A percentile compares a stretch with the other conserved stretches of the same genome.
Evolutionary conservation across 1,284 basidiomycete genomes (phyloP).

Genomic region (Cryptococcus maquisensis): DNA sequence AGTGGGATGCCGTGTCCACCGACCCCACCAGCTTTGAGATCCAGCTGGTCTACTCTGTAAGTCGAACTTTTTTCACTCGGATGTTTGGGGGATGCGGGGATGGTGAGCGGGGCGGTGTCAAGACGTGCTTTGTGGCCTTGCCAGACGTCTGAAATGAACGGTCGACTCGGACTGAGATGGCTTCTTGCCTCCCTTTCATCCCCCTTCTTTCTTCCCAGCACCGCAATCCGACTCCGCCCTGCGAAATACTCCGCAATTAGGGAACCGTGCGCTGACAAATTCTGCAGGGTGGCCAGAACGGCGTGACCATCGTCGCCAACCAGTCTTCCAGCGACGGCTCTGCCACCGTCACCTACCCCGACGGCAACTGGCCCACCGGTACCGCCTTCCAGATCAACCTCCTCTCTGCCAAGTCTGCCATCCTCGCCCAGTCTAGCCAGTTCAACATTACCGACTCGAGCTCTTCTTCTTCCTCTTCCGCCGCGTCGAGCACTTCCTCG

Average conservation of each 20-base stretch:
- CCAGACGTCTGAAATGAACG: neutral
- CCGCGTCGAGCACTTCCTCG: neutral
- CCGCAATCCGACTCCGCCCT: neutral
- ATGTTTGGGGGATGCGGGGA: neutral
- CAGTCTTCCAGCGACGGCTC: constrained; percentile 32
- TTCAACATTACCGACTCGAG: constrained; percentile 51
- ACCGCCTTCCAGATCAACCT: constrained; percentile 61
- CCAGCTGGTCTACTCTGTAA: constrained; percentile 62
- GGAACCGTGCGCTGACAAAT: neutral
- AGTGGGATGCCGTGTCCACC: constrained; percentile 62
- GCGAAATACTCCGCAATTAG: neutral
- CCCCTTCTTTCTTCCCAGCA: no score
- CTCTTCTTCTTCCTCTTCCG: constrained; percentile 23
- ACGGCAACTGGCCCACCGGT: constrained; percentile 41
- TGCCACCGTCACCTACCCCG: constrained; percentile 24
- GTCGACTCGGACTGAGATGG: neutral
- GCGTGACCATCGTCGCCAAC: constrained; percentile 32
- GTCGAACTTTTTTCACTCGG: constrained; percentile 17
- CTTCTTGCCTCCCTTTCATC: neutral
- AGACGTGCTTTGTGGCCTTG: no score
- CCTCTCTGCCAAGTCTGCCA: constrained; percentile 52
- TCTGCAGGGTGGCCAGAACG: no score
- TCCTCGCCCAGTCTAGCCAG: constrained; percentile 55
- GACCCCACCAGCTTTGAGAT: constrained; percentile 65
- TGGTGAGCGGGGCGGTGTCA: neutral